Evolutionary conservation across 2,329 filamentous ascomycete species (phyloP).

Genomic region (Exophiala calicioides): DNA sequence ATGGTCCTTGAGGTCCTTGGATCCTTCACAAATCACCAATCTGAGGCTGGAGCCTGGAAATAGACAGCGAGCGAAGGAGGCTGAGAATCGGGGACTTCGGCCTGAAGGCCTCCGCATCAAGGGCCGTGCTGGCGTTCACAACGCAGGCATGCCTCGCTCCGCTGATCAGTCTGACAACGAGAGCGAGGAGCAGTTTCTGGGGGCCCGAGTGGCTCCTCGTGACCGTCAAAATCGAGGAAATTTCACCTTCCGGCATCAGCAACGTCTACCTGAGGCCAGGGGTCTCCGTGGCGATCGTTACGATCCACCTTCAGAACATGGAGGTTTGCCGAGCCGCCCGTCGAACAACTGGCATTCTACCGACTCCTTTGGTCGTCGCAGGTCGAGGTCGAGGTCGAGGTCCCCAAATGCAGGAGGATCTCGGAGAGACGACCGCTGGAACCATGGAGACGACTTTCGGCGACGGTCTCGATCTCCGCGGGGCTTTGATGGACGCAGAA

Average conservation of each 20-base stretch:
- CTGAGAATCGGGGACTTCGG: constrained; percentile 25
- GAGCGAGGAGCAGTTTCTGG: constrained; percentile 36
- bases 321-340: constrained; percentile 4
- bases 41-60: constrained; percentile 35
- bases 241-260: constrained; percentile 15
- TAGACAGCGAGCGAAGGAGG: constrained; percentile 28
- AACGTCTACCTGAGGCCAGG: constrained; percentile 2
- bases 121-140: constrained; percentile 40
- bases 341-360: constrained; percentile 25
- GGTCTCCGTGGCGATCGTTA: constrained; percentile 11
- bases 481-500: constrained; percentile 11
- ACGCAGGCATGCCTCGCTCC: constrained; percentile 11
- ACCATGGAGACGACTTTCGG: constrained; percentile 2
- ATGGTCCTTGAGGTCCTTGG: constrained; percentile 43
- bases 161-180: constrained; percentile 30
- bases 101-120: constrained; percentile 38
- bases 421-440: background rate
- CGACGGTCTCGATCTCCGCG: constrained; percentile 17
- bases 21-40: constrained; percentile 42
- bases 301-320: constrained; percentile 4
- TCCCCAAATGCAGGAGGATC: background rate
- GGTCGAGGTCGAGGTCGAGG: constrained; percentile 18
- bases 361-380: constrained; percentile 26
- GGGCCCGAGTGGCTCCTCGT: constrained; percentile 26
- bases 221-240: constrained; percentile 3